Evolutionary conservation across 225 moss, liverwort and hornwort species (phyloP).

Genomic region (Pseudoscleropodium purum): DNA sequence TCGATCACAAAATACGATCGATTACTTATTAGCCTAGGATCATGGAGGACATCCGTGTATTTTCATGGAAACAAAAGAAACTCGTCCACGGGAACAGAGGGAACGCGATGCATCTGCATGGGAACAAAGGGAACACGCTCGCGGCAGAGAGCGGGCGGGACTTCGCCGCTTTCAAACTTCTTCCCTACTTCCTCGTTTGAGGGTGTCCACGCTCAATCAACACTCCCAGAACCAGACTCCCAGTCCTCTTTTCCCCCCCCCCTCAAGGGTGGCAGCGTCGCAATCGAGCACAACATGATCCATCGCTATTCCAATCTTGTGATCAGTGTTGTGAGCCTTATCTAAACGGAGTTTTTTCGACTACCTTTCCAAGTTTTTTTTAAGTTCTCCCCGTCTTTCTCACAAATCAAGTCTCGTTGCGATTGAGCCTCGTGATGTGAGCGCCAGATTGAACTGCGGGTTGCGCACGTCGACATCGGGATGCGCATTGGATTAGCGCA

Average conservation of each 20-base stretch:
- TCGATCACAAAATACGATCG: not conserved
- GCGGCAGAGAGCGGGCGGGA: not conserved
- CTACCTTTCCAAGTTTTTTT: not conserved
- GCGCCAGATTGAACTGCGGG: not conserved
- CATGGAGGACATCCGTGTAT: no score
- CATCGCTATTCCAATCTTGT: not conserved
- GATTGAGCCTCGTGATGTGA: not conserved
- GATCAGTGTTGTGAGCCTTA: not conserved
- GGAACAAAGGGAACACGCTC: not conserved
- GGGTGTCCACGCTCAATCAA: not conserved
- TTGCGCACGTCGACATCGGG: not conserved
- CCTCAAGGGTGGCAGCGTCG: not conserved
- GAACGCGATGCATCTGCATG: no score
- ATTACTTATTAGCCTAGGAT: no score
- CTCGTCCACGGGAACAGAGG: not conserved
- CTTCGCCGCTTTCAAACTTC: conserved; percentile 8
- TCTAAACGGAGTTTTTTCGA: not conserved
- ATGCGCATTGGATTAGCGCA: not conserved
- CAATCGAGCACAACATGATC: not conserved
- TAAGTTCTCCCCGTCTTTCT: not conserved
- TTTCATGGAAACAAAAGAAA: not conserved
- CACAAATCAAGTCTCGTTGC: not conserved
- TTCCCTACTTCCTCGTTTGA: not conserved
- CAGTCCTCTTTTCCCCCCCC: not conserved
- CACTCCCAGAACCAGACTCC: no score